Conservation (phyloP, 345 rosid genomes). For the Microcos paniculata region DNA sequence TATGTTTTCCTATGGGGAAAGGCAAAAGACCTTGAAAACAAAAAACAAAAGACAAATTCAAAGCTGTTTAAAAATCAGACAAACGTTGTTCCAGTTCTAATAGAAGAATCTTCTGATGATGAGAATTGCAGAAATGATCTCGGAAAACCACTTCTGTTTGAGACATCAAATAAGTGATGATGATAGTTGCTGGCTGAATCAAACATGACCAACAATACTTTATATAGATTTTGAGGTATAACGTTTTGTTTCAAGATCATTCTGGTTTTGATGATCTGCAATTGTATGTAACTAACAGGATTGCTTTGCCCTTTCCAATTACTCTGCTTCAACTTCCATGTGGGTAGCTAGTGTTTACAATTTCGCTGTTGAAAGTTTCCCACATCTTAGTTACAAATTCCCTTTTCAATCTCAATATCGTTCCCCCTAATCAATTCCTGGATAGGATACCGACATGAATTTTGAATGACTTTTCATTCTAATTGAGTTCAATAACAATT, state of each 20-base stretch:
- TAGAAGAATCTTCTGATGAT: conserved; percentile 30
- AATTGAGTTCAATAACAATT: no score
- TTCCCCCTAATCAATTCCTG: no score
- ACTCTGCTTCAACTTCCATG: no score
- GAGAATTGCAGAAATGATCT: conserved; percentile 26
- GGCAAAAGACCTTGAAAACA: conserved; percentile 39
- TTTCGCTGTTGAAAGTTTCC: not conserved
- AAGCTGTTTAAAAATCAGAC: conserved; percentile 16
- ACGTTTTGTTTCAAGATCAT: no score
- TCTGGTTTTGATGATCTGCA: no score
- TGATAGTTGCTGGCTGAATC: not conserved
- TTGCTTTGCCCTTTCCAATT: no score
- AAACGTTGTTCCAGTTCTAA: conserved; percentile 24
- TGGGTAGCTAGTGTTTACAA: no score
- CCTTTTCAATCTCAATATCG: no score
- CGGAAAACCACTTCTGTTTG: conserved; percentile 50
- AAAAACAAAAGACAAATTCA: conserved; percentile 12
- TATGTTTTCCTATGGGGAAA: conserved; percentile 63
- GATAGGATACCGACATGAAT: not conserved
- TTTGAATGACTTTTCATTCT: not conserved
- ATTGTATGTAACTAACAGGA: no score
- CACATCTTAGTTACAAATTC: no score
- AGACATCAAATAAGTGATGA: not conserved
- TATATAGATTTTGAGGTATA: no score
- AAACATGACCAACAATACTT: not conserved